phyloP scores from a whole-genome alignment of 2,329 filamentous ascomycete species.

The Fusarium nygamai region DNA sequence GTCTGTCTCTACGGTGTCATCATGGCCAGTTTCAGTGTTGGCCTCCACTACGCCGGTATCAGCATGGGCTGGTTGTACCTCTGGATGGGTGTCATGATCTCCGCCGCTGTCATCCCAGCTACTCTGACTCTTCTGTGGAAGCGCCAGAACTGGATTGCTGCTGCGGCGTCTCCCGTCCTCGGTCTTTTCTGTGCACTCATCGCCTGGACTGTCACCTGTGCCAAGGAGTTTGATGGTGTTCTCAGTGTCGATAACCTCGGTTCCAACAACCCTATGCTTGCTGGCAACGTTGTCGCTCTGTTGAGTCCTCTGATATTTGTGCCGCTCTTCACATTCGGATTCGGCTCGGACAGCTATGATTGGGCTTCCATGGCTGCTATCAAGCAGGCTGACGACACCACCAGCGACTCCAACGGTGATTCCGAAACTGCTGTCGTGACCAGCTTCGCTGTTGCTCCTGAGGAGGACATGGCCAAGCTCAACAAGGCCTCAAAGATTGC shows the following conservation, averaged over 20 bases:
- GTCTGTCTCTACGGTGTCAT: constrained; percentile 77
- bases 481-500: constrained; percentile 63
- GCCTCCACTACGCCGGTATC: constrained; percentile 77
- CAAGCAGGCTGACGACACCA: constrained; percentile 80
- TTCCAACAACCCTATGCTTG: constrained; percentile 86
- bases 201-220: constrained; percentile 77
- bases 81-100: constrained; percentile 93
- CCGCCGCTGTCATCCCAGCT: constrained; percentile 83
- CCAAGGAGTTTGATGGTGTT: constrained; percentile 72
- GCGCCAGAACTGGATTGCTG: constrained; percentile 78
- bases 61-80: constrained; percentile 91
- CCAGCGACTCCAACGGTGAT: constrained; percentile 67
- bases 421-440: constrained; percentile 18
- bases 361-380: constrained; percentile 86
- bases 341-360: constrained; percentile 77
- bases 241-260: constrained; percentile 81
- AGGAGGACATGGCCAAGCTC: constrained; percentile 60
- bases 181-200: constrained; percentile 74
- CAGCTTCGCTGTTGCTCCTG: constrained; percentile 28
- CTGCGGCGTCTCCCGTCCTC: constrained; percentile 72
- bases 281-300: constrained; percentile 84
- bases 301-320: constrained; percentile 80
- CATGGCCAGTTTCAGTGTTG: constrained; percentile 82
- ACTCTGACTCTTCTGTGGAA: constrained; percentile 84
- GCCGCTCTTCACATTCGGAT: constrained; percentile 75